A percentile compares a stretch with the other conserved stretches of the same genome.
phyloP scores from a whole-genome alignment of 1,139 yeast species.

The Trichomonascaceae sp. region DNA sequence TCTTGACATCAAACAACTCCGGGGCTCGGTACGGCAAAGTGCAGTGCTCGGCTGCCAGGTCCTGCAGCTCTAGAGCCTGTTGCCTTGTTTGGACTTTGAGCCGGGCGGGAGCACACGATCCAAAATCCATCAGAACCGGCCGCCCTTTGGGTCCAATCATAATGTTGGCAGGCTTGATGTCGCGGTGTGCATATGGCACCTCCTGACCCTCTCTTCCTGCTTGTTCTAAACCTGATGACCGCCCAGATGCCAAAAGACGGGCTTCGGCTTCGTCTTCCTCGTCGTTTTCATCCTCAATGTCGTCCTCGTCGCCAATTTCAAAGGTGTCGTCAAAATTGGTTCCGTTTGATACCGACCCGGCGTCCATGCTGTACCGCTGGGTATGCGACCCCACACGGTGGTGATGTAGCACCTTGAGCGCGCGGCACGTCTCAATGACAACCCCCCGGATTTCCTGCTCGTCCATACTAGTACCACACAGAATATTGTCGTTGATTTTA shows the following conservation, averaged over 20 bases:
- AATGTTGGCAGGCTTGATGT: conserved; percentile 78
- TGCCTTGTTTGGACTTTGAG: conserved; percentile 42
- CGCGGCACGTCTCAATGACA: conserved; percentile 60
- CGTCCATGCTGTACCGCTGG: conserved; percentile 1
- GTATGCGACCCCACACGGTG: conserved; percentile 21
- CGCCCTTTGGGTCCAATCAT: conserved; percentile 55
- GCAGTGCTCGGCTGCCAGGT: conserved; percentile 74
- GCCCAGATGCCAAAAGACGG: conserved; percentile 8
- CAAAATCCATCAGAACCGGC: conserved; percentile 76
- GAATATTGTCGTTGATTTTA: conserved; percentile 47
- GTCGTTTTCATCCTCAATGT: conserved; percentile 8
- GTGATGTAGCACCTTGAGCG: conserved; percentile 63
- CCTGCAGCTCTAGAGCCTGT: conserved; percentile 66
- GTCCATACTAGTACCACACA: conserved; percentile 39
- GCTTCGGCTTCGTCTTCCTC: not conserved
- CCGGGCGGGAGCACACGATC: conserved; percentile 62
- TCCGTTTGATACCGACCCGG: not conserved
- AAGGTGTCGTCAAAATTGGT: conserved; percentile 8
- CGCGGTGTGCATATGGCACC: conserved; percentile 72
- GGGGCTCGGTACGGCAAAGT: conserved; percentile 87
- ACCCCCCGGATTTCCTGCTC: conserved; percentile 51
- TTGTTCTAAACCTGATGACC: conserved; percentile 6
- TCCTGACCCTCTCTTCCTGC: conserved; percentile 31
- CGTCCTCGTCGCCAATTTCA: conserved; percentile 3
- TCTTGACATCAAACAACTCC: conserved; percentile 65